phyloP scores from a whole-genome alignment of 2,329 filamentous ascomycete genomes.

The Hymenoscyphus infarciens region DNA sequence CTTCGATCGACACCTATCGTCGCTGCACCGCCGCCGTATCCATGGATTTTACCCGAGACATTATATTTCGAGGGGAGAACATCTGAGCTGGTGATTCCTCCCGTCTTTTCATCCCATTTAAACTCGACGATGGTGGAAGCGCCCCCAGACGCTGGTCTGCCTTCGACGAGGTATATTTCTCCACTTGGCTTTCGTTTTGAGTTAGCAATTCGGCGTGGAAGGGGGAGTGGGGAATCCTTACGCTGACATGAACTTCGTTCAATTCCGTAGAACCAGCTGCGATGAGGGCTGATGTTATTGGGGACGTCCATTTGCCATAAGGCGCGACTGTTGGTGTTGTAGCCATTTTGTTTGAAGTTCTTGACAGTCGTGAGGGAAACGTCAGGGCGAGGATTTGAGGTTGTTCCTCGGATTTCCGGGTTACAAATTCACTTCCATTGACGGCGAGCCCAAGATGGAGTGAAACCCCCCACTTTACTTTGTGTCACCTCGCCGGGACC shows the following conservation, averaged over 20 bases:
- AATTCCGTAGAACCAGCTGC: constrained; percentile 36
- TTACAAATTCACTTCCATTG: no score
- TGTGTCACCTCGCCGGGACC: no score
- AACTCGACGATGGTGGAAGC: constrained; percentile 45
- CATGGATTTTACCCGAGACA: constrained; percentile 46
- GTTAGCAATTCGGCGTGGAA: constrained; percentile 13
- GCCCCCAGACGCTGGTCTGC: constrained; percentile 38
- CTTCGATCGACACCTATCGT: constrained; percentile 38
- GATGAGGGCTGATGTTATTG: constrained; percentile 37
- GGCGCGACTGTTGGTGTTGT: constrained; percentile 22
- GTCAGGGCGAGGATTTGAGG: no score
- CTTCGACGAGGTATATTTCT: constrained; percentile 37
- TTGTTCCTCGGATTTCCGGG: no score
- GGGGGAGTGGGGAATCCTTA: constrained; percentile 13
- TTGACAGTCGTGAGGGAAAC: no score
- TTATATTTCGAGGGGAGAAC: constrained; percentile 44
- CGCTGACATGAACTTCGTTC: constrained; percentile 29
- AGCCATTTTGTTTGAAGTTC: no score
- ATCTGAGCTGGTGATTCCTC: constrained; percentile 33
- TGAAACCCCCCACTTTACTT: no score
- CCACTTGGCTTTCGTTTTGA: constrained; percentile 22
- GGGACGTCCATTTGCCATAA: constrained; percentile 40
- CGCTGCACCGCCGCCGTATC: constrained; percentile 49
- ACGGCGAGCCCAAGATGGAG: no score
- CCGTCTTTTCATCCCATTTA: constrained; percentile 25